A percentile compares a stretch with the other conserved stretches of the same genome.
These are phyloP conservation scores for Leptographium galeiforme DNA, from an alignment of 2,329 filamentous ascomycete species.

Conservation along the genomic window DNA sequence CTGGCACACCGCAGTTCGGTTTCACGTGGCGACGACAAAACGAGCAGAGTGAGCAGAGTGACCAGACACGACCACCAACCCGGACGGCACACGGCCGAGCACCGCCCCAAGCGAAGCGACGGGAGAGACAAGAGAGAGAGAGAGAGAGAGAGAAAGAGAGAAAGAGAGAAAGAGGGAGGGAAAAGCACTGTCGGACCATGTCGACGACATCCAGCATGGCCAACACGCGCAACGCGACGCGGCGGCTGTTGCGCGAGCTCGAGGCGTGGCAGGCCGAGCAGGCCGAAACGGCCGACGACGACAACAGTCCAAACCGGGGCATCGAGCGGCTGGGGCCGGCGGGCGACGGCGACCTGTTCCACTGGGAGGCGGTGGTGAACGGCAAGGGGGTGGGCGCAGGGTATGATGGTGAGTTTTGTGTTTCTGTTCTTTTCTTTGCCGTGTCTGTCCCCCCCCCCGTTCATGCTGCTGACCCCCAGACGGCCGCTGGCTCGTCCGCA, in stretches of 20 bases:
- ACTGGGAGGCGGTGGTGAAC: constrained; percentile 47
- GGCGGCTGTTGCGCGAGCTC: constrained; percentile 46
- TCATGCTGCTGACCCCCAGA: constrained; percentile 20
- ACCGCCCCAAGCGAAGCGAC: background rate
- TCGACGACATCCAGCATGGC: constrained; percentile 8
- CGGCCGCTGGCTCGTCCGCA: constrained; percentile 72
- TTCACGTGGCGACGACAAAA: no score
- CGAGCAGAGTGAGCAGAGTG: no score
- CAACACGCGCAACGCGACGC: constrained; percentile 34
- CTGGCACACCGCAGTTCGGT: no score
- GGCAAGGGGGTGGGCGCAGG: constrained; percentile 40
- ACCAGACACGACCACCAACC: background rate
- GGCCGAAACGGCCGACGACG: constrained; percentile 20
- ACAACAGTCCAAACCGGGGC: constrained; percentile 19
- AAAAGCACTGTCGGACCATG: no score
- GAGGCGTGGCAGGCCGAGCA: constrained; percentile 37
- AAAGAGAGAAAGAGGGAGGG: no score
- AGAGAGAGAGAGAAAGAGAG: no score
- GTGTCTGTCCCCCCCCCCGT: background rate
- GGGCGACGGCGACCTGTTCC: constrained; percentile 35
- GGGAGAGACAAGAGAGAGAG: no score
- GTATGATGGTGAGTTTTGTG: constrained; percentile 35
- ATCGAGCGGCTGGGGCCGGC: constrained; percentile 45
- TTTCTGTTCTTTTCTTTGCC: background rate
- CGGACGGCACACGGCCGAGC: no score